phyloP scores from a whole-genome alignment of 768 basidiomycete genomes.

The Mycena vitilis region DNA sequence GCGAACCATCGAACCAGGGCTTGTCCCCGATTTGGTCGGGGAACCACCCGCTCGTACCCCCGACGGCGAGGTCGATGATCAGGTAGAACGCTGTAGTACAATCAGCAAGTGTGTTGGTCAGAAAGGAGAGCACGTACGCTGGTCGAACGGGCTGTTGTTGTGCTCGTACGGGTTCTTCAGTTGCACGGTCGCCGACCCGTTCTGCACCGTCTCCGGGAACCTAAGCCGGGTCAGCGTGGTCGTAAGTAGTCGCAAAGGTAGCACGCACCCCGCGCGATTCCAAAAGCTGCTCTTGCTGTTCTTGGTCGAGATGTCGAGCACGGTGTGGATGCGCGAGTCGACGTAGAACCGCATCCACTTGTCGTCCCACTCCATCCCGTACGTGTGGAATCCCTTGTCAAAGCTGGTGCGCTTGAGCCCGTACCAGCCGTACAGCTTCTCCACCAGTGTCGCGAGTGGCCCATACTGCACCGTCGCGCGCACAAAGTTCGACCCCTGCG shows the following conservation, averaged over 20 bases:
- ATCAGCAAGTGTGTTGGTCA: slow-evolving; percentile 30
- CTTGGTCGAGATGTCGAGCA: slow-evolving; percentile 69
- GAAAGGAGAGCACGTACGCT: slow-evolving; percentile 58
- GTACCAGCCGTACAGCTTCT: slow-evolving; percentile 75
- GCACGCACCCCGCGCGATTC: no score
- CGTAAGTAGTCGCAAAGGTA: no score
- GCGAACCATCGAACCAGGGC: slow-evolving; percentile 78
- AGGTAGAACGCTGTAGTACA: slow-evolving; percentile 75
- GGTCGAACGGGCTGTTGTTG: slow-evolving; percentile 84
- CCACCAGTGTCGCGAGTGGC: slow-evolving; percentile 54
- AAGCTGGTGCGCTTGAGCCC: slow-evolving; percentile 62
- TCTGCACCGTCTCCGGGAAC: slow-evolving; percentile 72
- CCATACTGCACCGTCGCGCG: slow-evolving; percentile 79
- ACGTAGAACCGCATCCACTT: slow-evolving; percentile 80
- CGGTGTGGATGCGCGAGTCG: slow-evolving; percentile 73
- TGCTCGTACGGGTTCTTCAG: slow-evolving; percentile 76
- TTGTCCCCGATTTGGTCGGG: slow-evolving; percentile 81
- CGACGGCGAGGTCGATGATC: slow-evolving; percentile 78
- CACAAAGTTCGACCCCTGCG: slow-evolving; percentile 69
- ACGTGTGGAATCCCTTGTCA: slow-evolving; percentile 76
- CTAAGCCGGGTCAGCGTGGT: slow-evolving; percentile 58
- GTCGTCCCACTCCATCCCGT: slow-evolving; percentile 81
- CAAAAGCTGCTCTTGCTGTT: slow-evolving; percentile 72
- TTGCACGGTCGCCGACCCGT: slow-evolving; percentile 63
- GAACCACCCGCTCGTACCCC: slow-evolving; percentile 92